Evolutionary conservation across 495 filamentous ascomycete species (phyloP), one percentile per base, ranked within the genome.

Genomic region (Choiromyces venosus): DNA sequence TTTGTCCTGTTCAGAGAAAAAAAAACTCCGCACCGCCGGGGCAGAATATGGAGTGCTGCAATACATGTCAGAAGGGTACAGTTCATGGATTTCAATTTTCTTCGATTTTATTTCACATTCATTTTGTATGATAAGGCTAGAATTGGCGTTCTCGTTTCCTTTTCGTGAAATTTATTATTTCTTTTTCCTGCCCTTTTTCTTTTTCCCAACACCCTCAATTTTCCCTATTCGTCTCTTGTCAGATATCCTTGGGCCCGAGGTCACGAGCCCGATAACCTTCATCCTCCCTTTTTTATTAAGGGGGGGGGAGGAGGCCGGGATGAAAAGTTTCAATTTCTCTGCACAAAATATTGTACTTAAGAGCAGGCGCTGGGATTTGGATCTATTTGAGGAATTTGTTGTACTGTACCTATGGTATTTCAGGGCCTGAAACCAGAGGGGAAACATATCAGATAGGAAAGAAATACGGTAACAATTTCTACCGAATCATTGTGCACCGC

Each of bases 71-170:
- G 42, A 72, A 73, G 69, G 46, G 68, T 33, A 74, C 67, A 76
- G 70, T 72, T 73, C 74, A 76, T 69, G 74, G 71, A 68, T 77
- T 72, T 73, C 74, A 65, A 76, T 75, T 72, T 77, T 73, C 69
- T 74, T 68, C 69, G 46, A 29, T 56, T 56, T 56, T 56, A 29
- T 72, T 71, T 70, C 74, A 65, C 76, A 69, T 77, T 65, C 61
- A 61, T 38, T 73, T 65, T 77, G 74, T 77, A 77, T 77, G 74
- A 77, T 77, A 77, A 77, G 74, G 75, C 70, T 77, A 77, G 75
- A 77, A 70, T 78, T 71, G 76, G 76, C 76, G 75, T 78, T 78
- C 71, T 78, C 74, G 37, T 46, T 67, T 73, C 67, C 64, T n/a
- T 25, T 70, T 78, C 73, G 64, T 61, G 52, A 29, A 61, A 61